Evolutionary conservation across 805 yeast genomes (phyloP), one percentile per base, ranked within the genome.

Genomic region (Candida stauntonica): DNA sequence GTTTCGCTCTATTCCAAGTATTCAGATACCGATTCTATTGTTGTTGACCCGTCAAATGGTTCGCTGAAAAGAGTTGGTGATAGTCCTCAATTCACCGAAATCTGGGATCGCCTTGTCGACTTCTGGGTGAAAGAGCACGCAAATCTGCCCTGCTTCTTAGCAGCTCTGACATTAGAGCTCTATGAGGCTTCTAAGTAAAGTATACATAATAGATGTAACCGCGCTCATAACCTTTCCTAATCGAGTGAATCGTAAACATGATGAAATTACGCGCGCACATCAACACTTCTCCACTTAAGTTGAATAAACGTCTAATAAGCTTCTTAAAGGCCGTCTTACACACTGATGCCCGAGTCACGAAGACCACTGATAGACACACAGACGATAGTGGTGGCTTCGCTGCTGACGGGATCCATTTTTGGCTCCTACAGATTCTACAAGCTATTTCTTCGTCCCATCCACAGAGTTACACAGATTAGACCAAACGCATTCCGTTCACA

Each of bases 81-180:
- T 51, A 50, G 14, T 46, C 60, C 17, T 26, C 51, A 9, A 65
- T 65, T 41, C 62, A 67, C 60, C 73, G 74, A 42, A 71, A 74
- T 33, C 5, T 41, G 44, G 39, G 45, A 44, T 23, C 24, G 33
- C 2, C 65, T 86, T 41, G 69, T 83, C 13, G 61, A 70, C 8
- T 72, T 73, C 41, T 86, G 93, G 88, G 75, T 84, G 3, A 66
- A 68, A 29, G 82, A 82, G 29, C 74, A 77, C 46, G 73, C 72
- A 20, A 86, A 84, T 48, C 74, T 86, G 13, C 84, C 93, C 0
- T 82, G 94, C 46, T 81, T 87, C 47, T 62, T 87, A 38, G 79
- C 89, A 41, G 86, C 89, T 1, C 61, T 87, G 44, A 84, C 78
- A 30, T 62, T 87, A 38, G 81, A 75, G 54, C 57, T 86, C 13